Evolutionary conservation across 305 asterid genomes (phyloP).

Genomic region (Fraxinus albicans): DNA sequence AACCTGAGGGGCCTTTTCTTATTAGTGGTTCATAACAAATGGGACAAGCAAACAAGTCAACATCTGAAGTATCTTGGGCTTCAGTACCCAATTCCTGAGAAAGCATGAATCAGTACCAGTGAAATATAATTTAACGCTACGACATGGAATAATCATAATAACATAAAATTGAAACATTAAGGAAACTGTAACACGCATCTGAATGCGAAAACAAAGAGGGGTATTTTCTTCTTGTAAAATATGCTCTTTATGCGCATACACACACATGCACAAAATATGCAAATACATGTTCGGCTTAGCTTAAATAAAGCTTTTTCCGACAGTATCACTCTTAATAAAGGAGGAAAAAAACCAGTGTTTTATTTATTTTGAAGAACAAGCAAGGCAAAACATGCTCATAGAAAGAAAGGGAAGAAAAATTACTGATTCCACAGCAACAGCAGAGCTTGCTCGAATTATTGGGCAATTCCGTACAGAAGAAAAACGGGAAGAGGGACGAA

Average conservation of each 20-base stretch:
- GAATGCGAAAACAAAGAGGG: background rate
- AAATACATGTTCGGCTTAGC: background rate
- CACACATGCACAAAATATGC: background rate
- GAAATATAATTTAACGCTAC: background rate
- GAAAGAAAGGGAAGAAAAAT: constrained; percentile 21
- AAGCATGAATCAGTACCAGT: constrained; percentile 19
- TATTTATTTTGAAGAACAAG: background rate
- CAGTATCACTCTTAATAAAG: background rate
- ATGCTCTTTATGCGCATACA: background rate
- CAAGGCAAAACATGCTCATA: background rate
- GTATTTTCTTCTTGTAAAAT: background rate
- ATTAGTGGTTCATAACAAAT: constrained; percentile 80
- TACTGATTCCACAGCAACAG: constrained; percentile 55
- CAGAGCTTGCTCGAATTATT: constrained; percentile 56
- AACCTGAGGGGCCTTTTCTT: constrained; percentile 91
- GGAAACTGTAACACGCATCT: background rate
- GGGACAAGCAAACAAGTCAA: constrained; percentile 82
- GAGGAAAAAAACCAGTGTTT: background rate
- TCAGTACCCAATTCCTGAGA: constrained; percentile 51
- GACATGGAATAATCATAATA: constrained; percentile 11
- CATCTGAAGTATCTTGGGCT: constrained; percentile 35
- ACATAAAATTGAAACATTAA: background rate
- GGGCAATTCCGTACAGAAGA: constrained; percentile 23
- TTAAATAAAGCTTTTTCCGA: background rate
- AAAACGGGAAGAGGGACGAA: constrained; percentile 27